Evolutionary conservation across 331 rosid genomes (phyloP), one percentile per base, ranked within the genome.

Genomic region (Quercus tomentella): DNA sequence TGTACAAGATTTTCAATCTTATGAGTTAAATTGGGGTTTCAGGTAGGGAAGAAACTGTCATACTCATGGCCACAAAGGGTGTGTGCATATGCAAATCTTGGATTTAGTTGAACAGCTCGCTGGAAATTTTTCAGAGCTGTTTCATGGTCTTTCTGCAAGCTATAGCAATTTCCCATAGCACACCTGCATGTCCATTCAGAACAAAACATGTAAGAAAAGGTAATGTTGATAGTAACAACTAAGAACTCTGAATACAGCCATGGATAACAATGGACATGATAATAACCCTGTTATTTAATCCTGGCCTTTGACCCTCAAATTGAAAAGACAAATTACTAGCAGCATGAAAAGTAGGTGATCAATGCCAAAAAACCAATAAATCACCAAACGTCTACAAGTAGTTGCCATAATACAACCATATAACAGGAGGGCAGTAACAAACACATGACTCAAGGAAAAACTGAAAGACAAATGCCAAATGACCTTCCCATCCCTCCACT

Each of bases 11-110:
- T 26, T 67, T 67, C 22, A 67, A 67, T 26, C 30, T 67, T 33
- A 20, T 20, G 45, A 7, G 66, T 23, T 49, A 15, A 15, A 49
- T 45, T 18, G 16, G 75, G 21, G 11, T 58, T 58, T 58, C 14
- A 3, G 23, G 12, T 4, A 37, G 60, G 49, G 16, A 22, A 65
- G 26, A 65, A 41, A 76, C 77, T 83, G 65, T 11, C 97, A 41
- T 93, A 96, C 99, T 96, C 99, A 12, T 96, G 99, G 74, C 99
- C 99, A 62, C 98, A 96, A 63, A 96, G 98, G 73, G 99, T 96
- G 88, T 96, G 99, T 14, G 99, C 98, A 82, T 96, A 96, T 82
- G 99, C 90, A 85, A 93, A 96, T 90, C 91, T 89, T 74, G 99
- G 86, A 86, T 92, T 89, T 35, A 96, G 87, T 80, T 93, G 98